These are phyloP conservation scores for Leishmania amazonensis DNA, from an alignment of 208 protist species.

Conservation along the genomic window DNA sequence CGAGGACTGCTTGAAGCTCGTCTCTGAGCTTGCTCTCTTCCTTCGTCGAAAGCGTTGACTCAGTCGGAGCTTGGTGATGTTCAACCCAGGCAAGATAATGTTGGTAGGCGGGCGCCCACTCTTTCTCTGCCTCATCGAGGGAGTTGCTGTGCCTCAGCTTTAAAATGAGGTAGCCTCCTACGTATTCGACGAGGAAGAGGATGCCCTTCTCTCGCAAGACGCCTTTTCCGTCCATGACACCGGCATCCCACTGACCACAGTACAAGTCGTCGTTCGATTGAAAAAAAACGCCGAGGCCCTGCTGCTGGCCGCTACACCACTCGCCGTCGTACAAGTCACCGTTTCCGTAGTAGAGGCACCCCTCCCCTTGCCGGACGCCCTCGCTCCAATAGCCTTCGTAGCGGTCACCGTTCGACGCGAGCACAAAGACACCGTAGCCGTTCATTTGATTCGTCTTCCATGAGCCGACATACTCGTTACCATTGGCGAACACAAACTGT, in stretches of 20 bases:
- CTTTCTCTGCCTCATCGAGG: conserved; percentile 22
- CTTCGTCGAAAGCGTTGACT: not conserved
- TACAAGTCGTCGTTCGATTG: conserved; percentile 63
- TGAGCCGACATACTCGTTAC: conserved; percentile 64
- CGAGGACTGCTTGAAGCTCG: conserved; percentile 24
- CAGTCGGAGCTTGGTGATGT: conserved; percentile 6
- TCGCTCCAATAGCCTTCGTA: conserved; percentile 70
- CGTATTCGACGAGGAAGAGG: conserved; percentile 55
- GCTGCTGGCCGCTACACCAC: conserved; percentile 47
- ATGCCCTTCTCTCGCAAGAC: conserved; percentile 49
- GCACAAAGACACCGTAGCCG: conserved; percentile 58
- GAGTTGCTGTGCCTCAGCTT: conserved; percentile 25
- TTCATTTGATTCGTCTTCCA: conserved; percentile 67
- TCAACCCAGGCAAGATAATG: conserved; percentile 25
- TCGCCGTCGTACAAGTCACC: conserved; percentile 68
- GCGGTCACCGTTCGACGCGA: conserved; percentile 41
- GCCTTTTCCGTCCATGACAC: conserved; percentile 70
- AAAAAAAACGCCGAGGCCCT: conserved; percentile 55
- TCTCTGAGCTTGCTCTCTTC: conserved; percentile 19
- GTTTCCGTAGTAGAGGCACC: conserved; percentile 47
- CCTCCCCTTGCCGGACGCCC: conserved; percentile 46
- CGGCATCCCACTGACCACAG: conserved; percentile 66
- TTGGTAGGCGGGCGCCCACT: conserved; percentile 24
- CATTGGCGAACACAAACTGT: conserved; percentile 49
- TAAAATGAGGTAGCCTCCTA: conserved; percentile 54